Conservation (phyloP, 2,329 filamentous ascomycete species). For the Xylaria hypoxylon region DNA sequence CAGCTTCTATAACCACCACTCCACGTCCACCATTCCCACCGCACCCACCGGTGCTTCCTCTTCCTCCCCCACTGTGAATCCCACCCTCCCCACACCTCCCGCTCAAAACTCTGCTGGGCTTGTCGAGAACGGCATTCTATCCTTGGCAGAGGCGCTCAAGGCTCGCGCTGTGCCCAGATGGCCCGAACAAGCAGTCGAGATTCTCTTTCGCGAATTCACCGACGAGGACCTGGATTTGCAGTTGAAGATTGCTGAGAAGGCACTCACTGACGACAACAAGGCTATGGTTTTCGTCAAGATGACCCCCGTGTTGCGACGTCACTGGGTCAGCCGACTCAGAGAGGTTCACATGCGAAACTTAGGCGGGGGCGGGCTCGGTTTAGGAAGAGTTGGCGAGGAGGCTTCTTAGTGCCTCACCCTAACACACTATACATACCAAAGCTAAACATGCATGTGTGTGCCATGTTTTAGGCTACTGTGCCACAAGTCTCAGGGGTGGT, state of each 20-base stretch:
- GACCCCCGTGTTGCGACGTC: constrained; percentile 62
- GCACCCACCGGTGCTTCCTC: constrained; percentile 30
- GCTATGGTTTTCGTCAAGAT: constrained; percentile 73
- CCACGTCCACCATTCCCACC: constrained; percentile 28
- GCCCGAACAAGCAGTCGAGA: constrained; percentile 69
- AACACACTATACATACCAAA: not conserved
- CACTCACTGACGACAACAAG: constrained; percentile 69
- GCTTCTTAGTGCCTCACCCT: constrained; percentile 22
- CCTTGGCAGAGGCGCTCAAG: constrained; percentile 57
- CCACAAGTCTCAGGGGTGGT: not conserved
- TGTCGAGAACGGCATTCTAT: constrained; percentile 54
- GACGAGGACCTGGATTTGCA: constrained; percentile 69
- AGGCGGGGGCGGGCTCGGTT: constrained; percentile 48
- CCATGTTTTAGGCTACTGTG: not conserved
- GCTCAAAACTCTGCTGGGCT: constrained; percentile 41
- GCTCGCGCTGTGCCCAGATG: constrained; percentile 58
- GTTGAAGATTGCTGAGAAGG: constrained; percentile 69
- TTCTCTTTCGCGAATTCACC: constrained; percentile 69
- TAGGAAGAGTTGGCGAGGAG: constrained; percentile 49
- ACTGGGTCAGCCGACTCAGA: constrained; percentile 67
- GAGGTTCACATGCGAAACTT: constrained; percentile 58
- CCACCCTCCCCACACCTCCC: constrained; percentile 39
- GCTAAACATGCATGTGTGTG: not conserved
- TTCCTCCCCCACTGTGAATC: constrained; percentile 6
- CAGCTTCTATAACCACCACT: constrained; percentile 51